Percentiles rank a stretch among this genome's conserved stretches.
These are phyloP conservation scores for Phalaenopsis equestris DNA, from an alignment of 106 monocot genomes.

Conservation along the genomic window DNA sequence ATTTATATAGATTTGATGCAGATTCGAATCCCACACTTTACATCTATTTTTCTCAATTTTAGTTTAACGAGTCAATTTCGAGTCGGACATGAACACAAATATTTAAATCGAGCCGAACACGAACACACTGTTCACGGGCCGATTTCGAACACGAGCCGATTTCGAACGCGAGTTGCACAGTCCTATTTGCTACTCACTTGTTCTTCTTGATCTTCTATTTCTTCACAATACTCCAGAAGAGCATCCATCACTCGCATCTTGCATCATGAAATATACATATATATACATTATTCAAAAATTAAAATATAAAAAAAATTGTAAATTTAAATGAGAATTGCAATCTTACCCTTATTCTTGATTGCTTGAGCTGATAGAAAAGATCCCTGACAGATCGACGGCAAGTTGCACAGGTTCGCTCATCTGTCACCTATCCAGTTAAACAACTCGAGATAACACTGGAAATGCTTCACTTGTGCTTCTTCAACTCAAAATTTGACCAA, in stretches of 20 bases:
- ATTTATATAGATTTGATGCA: too few species aligned
- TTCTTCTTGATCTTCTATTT: not conserved
- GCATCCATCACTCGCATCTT: slow-evolving; percentile 5
- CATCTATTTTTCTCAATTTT: too few species aligned
- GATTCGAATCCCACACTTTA: too few species aligned
- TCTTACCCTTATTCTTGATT: slow-evolving; percentile 9
- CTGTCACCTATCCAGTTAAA: not conserved
- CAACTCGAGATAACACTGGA: not conserved
- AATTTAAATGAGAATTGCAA: not conserved
- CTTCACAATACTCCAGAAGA: slow-evolving; percentile 8
- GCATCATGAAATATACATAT: not conserved
- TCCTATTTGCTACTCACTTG: slow-evolving; percentile 3
- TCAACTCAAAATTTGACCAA: too few species aligned
- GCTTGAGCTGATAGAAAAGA: slow-evolving; percentile 8
- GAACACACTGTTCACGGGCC: too few species aligned
- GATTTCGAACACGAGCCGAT: too few species aligned
- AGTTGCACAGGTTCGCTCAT: slow-evolving; percentile 1
- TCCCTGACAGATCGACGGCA: slow-evolving; percentile 5
- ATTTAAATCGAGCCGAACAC: too few species aligned
- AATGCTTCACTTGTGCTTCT: too few species aligned
- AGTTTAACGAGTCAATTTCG: too few species aligned
- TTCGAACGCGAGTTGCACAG: too few species aligned
- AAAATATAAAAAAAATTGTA: not conserved
- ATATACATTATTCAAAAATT: too few species aligned
- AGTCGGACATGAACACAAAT: too few species aligned